Percentiles rank a stretch among this genome's conserved stretches.
phyloP scores from a whole-genome alignment of 169 alveolate genomes.

The Cryptosporidium viatorum region DNA sequence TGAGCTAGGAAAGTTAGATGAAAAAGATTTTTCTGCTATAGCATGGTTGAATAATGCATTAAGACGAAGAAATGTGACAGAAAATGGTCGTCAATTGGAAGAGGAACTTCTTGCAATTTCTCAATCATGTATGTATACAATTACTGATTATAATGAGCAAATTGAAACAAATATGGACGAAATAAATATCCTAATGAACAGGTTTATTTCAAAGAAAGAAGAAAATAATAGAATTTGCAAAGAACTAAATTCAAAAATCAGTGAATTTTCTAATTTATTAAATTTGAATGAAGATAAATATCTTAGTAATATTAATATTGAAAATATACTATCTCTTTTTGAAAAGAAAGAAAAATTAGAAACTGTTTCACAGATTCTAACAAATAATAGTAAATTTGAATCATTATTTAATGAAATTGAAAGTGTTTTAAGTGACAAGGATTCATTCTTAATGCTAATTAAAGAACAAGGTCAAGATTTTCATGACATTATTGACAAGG shows the following conservation, averaged over 20 bases:
- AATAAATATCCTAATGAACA: neutral
- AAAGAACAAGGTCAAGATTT: conserved; percentile 34
- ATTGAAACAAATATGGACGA: conserved; percentile 14
- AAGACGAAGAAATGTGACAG: neutral
- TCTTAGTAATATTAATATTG: conserved; percentile 2
- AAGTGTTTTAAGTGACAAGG: conserved; percentile 16
- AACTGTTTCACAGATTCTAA: conserved; percentile 36
- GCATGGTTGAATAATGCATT: conserved; percentile 56
- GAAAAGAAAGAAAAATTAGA: conserved; percentile 38
- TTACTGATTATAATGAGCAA: conserved; percentile 26
- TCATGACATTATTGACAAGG: conserved; percentile 41
- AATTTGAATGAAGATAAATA: conserved; percentile 6
- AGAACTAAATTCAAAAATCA: neutral
- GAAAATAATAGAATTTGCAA: conserved; percentile 9
- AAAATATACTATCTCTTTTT: conserved; percentile 27
- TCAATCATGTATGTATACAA: conserved; percentile 13
- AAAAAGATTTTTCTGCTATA: conserved; percentile 29
- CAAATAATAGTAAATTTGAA: conserved; percentile 56
- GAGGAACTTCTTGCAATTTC: conserved; percentile 23
- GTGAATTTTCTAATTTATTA: conserved; percentile 13
- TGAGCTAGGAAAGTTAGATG: conserved; percentile 11
- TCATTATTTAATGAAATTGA: conserved; percentile 43
- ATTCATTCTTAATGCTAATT: conserved; percentile 5
- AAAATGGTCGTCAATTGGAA: neutral
- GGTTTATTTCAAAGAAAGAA: neutral